phyloP scores from a whole-genome alignment of 352 stramenopile species.

The Achlya hypogyna region DNA sequence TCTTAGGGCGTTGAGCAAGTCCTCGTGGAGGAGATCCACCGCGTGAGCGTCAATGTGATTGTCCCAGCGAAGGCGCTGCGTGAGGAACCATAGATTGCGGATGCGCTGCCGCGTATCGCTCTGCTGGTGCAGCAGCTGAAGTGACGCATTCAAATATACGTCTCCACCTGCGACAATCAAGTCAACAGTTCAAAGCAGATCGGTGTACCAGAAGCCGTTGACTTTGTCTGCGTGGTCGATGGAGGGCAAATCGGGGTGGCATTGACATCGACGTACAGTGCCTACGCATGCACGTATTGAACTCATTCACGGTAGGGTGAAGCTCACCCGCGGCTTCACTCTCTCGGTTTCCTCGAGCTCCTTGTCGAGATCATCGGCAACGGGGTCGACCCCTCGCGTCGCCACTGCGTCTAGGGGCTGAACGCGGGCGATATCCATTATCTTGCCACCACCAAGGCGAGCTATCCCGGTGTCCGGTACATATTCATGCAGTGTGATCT shows the following conservation, averaged over 20 bases:
- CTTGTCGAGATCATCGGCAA: background rate
- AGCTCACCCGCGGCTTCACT: background rate
- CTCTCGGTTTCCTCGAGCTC: background rate
- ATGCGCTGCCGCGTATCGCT: slow-evolving; percentile 45
- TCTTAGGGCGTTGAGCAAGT: slow-evolving; percentile 36
- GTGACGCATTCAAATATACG: slow-evolving; percentile 25
- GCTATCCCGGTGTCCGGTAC: too few species aligned
- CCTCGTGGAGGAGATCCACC: slow-evolving; percentile 28
- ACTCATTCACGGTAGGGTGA: background rate
- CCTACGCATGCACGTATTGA: background rate
- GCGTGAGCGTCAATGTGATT: slow-evolving; percentile 29
- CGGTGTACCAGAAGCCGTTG: too few species aligned
- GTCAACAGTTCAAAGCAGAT: too few species aligned
- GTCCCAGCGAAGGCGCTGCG: slow-evolving; percentile 44
- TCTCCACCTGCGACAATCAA: background rate
- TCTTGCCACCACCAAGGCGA: too few species aligned
- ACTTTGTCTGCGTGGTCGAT: too few species aligned
- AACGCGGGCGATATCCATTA: too few species aligned
- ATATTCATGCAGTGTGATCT: too few species aligned
- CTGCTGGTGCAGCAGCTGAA: slow-evolving; percentile 57
- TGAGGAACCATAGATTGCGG: slow-evolving; percentile 49
- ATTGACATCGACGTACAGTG: background rate
- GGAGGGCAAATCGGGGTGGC: background rate
- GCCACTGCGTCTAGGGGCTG: too few species aligned
- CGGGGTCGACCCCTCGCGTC: background rate